Evolutionary conservation across 148 eudicot species (phyloP).

Genomic region (Vaccinium darrowii): DNA sequence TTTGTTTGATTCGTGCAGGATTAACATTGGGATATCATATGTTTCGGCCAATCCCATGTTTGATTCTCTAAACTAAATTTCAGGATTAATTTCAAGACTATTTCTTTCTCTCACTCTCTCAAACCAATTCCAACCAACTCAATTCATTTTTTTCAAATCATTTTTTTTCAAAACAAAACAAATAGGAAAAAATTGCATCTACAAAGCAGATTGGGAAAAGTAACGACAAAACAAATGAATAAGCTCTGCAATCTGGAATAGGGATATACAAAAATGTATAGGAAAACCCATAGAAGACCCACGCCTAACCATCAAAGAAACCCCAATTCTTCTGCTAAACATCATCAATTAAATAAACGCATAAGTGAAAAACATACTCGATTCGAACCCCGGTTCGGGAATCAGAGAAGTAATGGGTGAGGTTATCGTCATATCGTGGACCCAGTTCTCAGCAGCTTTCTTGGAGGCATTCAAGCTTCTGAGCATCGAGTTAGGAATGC

Average conservation of each 20-base stretch:
- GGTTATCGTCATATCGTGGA: conserved; percentile 52
- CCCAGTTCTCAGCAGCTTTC: conserved; percentile 70
- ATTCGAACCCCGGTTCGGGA: conserved; percentile 43
- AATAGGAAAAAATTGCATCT: too few relatives aligned
- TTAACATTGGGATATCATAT: too few relatives aligned
- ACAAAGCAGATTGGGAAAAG: too few relatives aligned
- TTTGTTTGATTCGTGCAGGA: too few relatives aligned
- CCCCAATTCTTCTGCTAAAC: not conserved
- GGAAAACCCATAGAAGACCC: not conserved
- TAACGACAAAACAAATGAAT: too few relatives aligned
- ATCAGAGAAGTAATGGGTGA: conserved; percentile 58
- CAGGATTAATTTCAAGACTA: too few relatives aligned
- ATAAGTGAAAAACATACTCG: conserved; percentile 34
- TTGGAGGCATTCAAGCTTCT: conserved; percentile 54
- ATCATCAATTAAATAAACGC: not conserved
- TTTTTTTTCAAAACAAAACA: too few relatives aligned
- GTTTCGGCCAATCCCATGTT: too few relatives aligned
- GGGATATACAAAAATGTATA: not conserved
- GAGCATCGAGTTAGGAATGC: conserved; percentile 79
- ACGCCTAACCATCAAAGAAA: not conserved
- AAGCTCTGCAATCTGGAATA: not conserved
- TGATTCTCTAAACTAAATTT: too few relatives aligned
- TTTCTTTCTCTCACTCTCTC: too few relatives aligned
- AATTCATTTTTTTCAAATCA: too few relatives aligned
- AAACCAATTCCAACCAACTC: too few relatives aligned